Evolutionary conservation across 2,329 filamentous ascomycete species (phyloP).

Genomic region (Leptosphaerulina australis): DNA sequence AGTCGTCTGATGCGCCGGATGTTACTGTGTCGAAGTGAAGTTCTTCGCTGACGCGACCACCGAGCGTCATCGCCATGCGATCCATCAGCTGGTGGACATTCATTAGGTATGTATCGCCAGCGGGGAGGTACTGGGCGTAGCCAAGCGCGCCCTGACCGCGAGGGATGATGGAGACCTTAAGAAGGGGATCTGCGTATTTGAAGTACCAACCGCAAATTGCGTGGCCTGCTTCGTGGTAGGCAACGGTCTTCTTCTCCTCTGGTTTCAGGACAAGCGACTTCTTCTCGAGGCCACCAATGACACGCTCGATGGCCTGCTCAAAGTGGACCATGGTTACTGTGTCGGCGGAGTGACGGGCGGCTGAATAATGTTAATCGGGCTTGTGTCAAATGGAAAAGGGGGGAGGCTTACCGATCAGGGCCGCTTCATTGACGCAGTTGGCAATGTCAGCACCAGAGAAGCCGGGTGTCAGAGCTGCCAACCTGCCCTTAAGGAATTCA

Average conservation of each 20-base stretch:
- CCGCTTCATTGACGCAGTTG: conserved; percentile 97
- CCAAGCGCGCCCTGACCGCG: conserved; percentile 91
- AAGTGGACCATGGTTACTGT: conserved; percentile 89
- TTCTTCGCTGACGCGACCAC: conserved; percentile 93
- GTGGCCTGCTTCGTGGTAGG: conserved; percentile 97
- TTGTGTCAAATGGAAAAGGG: background rate
- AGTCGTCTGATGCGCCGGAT: conserved; percentile 92
- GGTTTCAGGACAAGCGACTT: conserved; percentile 93
- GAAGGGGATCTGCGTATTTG: conserved; percentile 90
- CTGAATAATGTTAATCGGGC: conserved; percentile 60
- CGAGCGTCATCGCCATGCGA: conserved; percentile 99
- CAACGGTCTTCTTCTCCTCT: conserved; percentile 92
- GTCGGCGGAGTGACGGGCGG: conserved; percentile 80
- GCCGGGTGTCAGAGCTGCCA: conserved; percentile 90
- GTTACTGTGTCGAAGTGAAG: conserved; percentile 97
- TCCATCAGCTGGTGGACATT: conserved; percentile 96
- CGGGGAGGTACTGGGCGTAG: conserved; percentile 96
- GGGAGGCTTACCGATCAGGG: conserved; percentile 77
- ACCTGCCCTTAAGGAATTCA: conserved; percentile 83
- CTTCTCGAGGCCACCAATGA: conserved; percentile 95
- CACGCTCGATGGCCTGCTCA: conserved; percentile 95
- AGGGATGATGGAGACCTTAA: conserved; percentile 98
- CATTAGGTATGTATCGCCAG: conserved; percentile 92
- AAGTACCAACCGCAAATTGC: conserved; percentile 99
- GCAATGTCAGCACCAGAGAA: conserved; percentile 98